phyloP scores from a whole-genome alignment of 2,329 filamentous ascomycete genomes.

The Lizonia empirigonia region DNA sequence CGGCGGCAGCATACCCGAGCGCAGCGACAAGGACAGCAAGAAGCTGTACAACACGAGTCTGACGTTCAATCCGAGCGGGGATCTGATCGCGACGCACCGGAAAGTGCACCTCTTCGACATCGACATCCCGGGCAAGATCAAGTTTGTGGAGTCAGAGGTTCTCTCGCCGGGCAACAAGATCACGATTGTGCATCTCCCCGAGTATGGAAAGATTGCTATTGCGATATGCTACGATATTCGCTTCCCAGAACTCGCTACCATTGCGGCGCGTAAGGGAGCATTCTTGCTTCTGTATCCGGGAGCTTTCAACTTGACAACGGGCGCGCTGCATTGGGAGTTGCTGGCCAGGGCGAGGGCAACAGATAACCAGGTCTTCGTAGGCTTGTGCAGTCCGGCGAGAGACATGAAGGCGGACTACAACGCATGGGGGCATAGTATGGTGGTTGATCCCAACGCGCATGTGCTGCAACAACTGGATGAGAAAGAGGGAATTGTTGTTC shows the following conservation, averaged over 20 bases:
- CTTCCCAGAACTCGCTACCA: conserved; percentile 90
- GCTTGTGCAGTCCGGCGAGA: conserved; percentile 86
- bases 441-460: conserved; percentile 84
- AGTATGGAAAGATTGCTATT: conserved; percentile 84
- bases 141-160: conserved; percentile 88
- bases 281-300: conserved; percentile 92
- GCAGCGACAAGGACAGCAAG: conserved; percentile 61
- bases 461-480: conserved; percentile 82
- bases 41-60: conserved; percentile 91
- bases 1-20: conserved; percentile 91
- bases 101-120: conserved; percentile 99
- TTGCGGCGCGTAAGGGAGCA: conserved; percentile 83
- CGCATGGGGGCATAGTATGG: conserved; percentile 89
- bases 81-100: conserved; percentile 84
- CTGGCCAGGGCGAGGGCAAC: conserved; percentile 81
- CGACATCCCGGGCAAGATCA: conserved; percentile 93
- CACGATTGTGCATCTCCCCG: conserved; percentile 83
- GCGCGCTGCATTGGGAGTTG: conserved; percentile 88
- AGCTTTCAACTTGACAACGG: conserved; percentile 96
- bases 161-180: conserved; percentile 83
- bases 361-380: conserved; percentile 95
- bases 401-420: conserved; percentile 79
- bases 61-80: conserved; percentile 77
- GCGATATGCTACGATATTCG: conserved; percentile 98
- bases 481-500: conserved; percentile 74